Percentiles rank a stretch among this genome's conserved stretches.
phyloP scores from a whole-genome alignment of 2,329 filamentous ascomycete genomes.

The Alternaria gansuensis region DNA sequence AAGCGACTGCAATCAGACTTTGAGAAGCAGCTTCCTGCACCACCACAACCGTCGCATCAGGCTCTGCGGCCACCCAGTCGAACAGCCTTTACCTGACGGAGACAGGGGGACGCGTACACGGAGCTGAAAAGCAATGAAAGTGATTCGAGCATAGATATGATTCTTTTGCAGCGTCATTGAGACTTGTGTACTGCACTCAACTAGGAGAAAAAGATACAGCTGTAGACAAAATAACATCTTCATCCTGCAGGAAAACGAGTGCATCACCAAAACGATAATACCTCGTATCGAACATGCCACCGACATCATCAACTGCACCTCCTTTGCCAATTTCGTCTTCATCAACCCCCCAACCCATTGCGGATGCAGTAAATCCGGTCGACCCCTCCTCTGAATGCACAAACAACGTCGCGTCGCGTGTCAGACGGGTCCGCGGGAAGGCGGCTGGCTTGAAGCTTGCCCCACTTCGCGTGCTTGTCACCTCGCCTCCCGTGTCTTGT shows the following conservation, averaged over 20 bases:
- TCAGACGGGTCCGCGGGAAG: background rate
- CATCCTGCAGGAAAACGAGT: background rate
- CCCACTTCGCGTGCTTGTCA: slow-evolving; percentile 12
- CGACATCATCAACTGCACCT: background rate
- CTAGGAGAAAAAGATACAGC: background rate
- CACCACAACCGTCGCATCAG: slow-evolving; percentile 6
- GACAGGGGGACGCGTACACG: slow-evolving; percentile 12
- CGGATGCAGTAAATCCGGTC: background rate
- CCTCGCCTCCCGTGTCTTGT: background rate
- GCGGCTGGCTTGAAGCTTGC: slow-evolving; percentile 1
- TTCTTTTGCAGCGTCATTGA: slow-evolving; percentile 16
- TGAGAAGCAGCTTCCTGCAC: background rate
- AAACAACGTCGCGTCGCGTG: background rate
- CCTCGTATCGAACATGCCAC: background rate
- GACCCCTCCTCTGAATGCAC: background rate
- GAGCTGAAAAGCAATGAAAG: slow-evolving; percentile 8
- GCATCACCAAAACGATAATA: background rate
- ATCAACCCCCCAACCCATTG: background rate
- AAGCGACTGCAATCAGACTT: background rate
- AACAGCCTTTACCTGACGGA: slow-evolving; percentile 11
- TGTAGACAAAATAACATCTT: background rate
- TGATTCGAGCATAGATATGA: slow-evolving; percentile 18
- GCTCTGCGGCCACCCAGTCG: slow-evolving; percentile 15
- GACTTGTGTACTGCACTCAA: background rate
- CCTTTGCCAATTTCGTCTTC: background rate